Conservation (phyloP, 192 early-diverging fungal genomes). For the Umbelopsis vinacea region DNA sequence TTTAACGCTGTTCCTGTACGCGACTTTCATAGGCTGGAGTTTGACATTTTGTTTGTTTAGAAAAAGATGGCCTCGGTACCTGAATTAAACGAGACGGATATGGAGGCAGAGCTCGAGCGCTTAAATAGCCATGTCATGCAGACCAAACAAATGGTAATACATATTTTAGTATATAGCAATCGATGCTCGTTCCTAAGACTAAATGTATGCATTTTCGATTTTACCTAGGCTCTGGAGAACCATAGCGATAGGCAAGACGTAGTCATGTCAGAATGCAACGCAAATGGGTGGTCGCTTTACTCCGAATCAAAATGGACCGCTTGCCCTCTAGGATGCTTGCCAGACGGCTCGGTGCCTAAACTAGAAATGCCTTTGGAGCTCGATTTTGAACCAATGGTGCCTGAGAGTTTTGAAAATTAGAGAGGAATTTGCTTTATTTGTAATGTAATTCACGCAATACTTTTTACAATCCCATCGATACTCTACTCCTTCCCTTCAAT, state of each 20-base stretch:
- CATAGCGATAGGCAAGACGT: not conserved
- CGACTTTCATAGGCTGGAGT: not conserved
- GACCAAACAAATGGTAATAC: not conserved
- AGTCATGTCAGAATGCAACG: not conserved
- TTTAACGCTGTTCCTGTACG: not conserved
- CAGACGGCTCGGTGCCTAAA: slow-evolving; percentile 41
- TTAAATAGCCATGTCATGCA: not conserved
- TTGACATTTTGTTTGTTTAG: not conserved
- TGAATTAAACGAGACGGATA: slow-evolving; percentile 20
- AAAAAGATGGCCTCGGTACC: not conserved
- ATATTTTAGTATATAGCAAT: not conserved
- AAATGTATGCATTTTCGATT: not conserved
- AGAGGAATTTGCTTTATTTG: not conserved
- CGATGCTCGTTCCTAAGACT: no score
- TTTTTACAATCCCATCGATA: not conserved
- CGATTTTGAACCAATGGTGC: not conserved
- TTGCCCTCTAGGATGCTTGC: slow-evolving; percentile 48
- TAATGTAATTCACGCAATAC: not conserved
- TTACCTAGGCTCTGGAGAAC: not conserved
- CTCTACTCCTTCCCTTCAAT: not conserved
- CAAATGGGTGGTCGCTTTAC: slow-evolving; percentile 35
- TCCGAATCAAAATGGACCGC: slow-evolving; percentile 31
- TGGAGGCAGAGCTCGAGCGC: slow-evolving; percentile 11
- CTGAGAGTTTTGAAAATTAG: not conserved
- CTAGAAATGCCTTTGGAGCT: slow-evolving; percentile 40